These are phyloP conservation scores for Exserohilum rostratum DNA, from an alignment of 2,329 filamentous ascomycete genomes.

Conservation along the genomic window DNA sequence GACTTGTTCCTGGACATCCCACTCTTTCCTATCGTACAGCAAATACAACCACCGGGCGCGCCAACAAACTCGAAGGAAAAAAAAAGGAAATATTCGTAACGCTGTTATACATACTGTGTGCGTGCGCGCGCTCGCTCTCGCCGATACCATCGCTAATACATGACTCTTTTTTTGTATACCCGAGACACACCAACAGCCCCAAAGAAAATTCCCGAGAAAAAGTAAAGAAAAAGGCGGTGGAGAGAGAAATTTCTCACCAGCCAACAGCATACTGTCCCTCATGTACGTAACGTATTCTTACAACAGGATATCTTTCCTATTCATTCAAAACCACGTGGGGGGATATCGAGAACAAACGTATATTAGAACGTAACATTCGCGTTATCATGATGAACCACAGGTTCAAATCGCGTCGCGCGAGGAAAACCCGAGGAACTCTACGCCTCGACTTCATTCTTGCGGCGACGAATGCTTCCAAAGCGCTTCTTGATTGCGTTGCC, in stretches of 20 bases:
- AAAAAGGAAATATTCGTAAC: neutral
- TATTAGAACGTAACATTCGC: neutral
- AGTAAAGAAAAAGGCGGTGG: too few species aligned
- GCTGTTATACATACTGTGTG: too few species aligned
- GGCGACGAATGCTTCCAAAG: slow-evolving; percentile 53
- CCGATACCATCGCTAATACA: too few species aligned
- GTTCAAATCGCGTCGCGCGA: neutral
- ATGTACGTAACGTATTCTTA: too few species aligned
- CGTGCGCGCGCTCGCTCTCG: too few species aligned
- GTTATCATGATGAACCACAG: neutral
- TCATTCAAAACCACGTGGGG: too few species aligned
- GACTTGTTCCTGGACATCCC: neutral
- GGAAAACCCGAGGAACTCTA: slow-evolving; percentile 20
- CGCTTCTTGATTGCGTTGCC: slow-evolving; percentile 54
- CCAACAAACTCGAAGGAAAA: neutral
- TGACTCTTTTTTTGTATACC: too few species aligned
- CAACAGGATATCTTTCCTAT: too few species aligned
- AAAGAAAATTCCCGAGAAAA: neutral
- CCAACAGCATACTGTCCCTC: too few species aligned
- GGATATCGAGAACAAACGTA: neutral
- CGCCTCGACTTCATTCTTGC: slow-evolving; percentile 35
- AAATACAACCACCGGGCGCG: too few species aligned
- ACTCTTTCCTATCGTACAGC: neutral
- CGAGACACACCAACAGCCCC: too few species aligned
- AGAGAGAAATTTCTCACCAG: too few species aligned